Evolutionary conservation across 768 basidiomycete species (phyloP), one percentile per base, ranked within the genome.

Genomic region (Termitomyces sp.): DNA sequence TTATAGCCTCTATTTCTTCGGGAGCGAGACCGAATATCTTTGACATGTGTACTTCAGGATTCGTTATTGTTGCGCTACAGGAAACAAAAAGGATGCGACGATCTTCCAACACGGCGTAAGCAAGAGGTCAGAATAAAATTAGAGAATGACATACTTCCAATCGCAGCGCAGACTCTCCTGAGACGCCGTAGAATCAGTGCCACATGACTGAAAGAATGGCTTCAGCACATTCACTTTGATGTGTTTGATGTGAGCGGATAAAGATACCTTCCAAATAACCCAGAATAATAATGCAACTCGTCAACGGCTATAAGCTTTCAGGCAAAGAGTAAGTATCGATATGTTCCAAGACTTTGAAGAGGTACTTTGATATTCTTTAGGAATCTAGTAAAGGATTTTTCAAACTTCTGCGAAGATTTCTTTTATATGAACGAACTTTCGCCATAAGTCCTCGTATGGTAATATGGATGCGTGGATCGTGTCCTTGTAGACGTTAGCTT

Each of bases 271-370:
- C 93, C 94, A 55, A 95, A 81, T 12, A 90, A 74, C 42, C 89
- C 88, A 1, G 85, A 80, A 68, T 96, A 96, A 69, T 92, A 94
- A 71, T 96, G 94, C 39, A 96, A 70, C 69, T 96, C 94, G 68
- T 95, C 91, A 2, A 94, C 87, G 0, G 84, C 92, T 57, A 96
- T 79, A 15, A 94, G 76, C 78, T 86, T 58, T 36, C 24, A 35
- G 36, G 5, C 16, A 28, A 15, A 18, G 49, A 58, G 39, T 24
- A 42, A 13, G 39, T 32, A 52, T 35, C 11, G 11, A 24, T 20
- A 49, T 46, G n/a, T 5, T 11, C 18, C 38, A 11, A 57, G 4
- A 36, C 4, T 45, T 18, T 22, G n/a, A 15, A 18, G 45, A 39
- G 20, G 39, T 38, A 78, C 82, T 73, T 83, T 90, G 64, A 94